These are phyloP conservation scores for Vitis rupestris DNA, from an alignment of 164 flowering plant genomes.

Conservation along the genomic window DNA sequence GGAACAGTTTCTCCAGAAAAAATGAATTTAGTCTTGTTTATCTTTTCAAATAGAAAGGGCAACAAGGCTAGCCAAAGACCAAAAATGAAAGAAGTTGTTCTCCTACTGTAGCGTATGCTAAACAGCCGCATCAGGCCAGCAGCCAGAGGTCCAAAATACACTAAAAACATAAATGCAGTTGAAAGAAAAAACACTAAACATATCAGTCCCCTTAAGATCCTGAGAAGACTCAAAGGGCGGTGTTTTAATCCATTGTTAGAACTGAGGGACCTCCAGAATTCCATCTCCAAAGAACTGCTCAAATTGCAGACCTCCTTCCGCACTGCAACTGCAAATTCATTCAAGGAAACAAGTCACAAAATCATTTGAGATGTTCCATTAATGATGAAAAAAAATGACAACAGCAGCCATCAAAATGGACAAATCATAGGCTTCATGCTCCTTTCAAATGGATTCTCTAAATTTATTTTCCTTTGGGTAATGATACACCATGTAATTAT, in stretches of 20 bases:
- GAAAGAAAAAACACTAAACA: slow-evolving; percentile 68
- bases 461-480: too few species aligned
- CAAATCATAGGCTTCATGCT: too few species aligned
- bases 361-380: too few species aligned
- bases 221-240: slow-evolving; percentile 51
- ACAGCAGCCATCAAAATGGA: too few species aligned
- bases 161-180: slow-evolving; percentile 72
- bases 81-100: slow-evolving; percentile 54
- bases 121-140: slow-evolving; percentile 52
- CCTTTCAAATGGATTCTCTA: too few species aligned
- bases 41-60: slow-evolving; percentile 94
- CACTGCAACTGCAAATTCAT: too few species aligned
- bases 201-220: slow-evolving; percentile 64
- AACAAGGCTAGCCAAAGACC: slow-evolving; percentile 84
- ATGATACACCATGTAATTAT: too few species aligned
- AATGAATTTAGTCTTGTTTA: slow-evolving; percentile 78
- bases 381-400: too few species aligned
- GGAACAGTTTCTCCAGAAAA: slow-evolving; percentile 82
- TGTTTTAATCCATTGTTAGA: slow-evolving; percentile 34
- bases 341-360: too few species aligned
- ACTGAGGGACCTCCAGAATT: slow-evolving; percentile 22
- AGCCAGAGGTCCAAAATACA: slow-evolving; percentile 49
- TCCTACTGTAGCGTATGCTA: slow-evolving; percentile 76
- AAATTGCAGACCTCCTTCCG: too few species aligned
- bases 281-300: slow-evolving; percentile 24